These are phyloP conservation scores for Corynascus novoguineensis DNA, from an alignment of 495 filamentous ascomycete species.

Conservation along the genomic window DNA sequence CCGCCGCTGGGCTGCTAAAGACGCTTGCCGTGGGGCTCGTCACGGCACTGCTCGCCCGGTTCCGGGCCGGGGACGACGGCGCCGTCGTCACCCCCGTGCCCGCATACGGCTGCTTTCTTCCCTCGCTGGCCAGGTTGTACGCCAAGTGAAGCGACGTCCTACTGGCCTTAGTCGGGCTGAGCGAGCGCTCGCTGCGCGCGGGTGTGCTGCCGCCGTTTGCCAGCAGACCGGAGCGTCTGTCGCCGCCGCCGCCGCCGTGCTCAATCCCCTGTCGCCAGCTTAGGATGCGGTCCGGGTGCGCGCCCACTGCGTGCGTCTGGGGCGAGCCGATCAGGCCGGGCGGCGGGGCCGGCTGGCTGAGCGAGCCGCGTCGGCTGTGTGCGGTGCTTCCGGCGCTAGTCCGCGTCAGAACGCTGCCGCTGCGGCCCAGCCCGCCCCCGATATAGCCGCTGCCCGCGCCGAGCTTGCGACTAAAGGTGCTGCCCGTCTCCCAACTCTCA, in stretches of 20 bases:
- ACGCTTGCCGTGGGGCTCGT: constrained; percentile 29
- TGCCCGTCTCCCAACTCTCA: constrained; percentile 64
- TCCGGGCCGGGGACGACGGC: constrained; percentile 19
- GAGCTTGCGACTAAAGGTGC: constrained; percentile 70
- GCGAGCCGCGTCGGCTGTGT: constrained; percentile 52
- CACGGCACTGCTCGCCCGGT: constrained; percentile 20
- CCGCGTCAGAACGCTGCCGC: constrained; percentile 54
- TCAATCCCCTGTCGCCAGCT: constrained; percentile 82
- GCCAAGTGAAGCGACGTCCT: constrained; percentile 30
- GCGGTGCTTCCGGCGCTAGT: constrained; percentile 48
- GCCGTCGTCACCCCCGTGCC: too few species aligned
- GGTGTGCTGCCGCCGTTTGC: constrained; percentile 29
- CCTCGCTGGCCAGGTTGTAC: constrained; percentile 38
- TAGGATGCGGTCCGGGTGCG: constrained; percentile 75
- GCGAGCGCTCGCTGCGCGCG: constrained; percentile 42
- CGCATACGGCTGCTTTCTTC: constrained; percentile 38
- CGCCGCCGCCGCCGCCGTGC: constrained; percentile 27
- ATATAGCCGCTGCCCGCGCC: constrained; percentile 35
- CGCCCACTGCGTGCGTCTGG: constrained; percentile 36
- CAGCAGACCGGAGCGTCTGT: constrained; percentile 29
- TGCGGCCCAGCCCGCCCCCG: constrained; percentile 53
- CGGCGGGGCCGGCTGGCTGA: constrained; percentile 28
- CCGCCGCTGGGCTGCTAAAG: constrained; percentile 19
- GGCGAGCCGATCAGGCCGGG: constrained; percentile 27
- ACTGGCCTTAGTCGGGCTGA: constrained; percentile 43